Percentiles rank a stretch among this genome's conserved stretches.
phyloP scores from a whole-genome alignment of 139 green algal species.

The Ulvella scutata region DNA sequence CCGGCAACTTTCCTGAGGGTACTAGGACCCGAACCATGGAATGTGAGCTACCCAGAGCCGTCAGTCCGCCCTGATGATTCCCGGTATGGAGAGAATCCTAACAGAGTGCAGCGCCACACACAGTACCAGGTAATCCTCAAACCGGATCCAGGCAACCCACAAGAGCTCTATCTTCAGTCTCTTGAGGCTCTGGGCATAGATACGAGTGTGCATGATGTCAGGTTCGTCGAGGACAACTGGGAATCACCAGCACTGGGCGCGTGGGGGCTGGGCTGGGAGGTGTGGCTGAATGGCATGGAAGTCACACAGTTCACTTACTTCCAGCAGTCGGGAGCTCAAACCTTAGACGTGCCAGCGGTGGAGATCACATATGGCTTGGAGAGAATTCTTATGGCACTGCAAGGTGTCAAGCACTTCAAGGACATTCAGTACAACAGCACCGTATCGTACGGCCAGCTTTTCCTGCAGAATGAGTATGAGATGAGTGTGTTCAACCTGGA shows the following conservation, averaged over 20 bases:
- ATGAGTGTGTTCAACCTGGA: slow-evolving; percentile 66
- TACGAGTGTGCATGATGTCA: slow-evolving; percentile 59
- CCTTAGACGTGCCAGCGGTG: slow-evolving; percentile 63
- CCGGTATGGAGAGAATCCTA: slow-evolving; percentile 95
- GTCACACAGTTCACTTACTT: slow-evolving; percentile 99
- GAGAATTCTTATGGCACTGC: slow-evolving; percentile 91
- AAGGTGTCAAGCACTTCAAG: slow-evolving; percentile 95
- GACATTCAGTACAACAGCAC: slow-evolving; percentile 74
- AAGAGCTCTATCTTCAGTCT: slow-evolving; percentile 90
- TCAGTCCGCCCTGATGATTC: slow-evolving; percentile 91
- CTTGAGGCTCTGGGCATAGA: slow-evolving; percentile 84
- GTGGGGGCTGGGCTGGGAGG: slow-evolving; percentile 84
- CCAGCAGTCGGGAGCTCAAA: slow-evolving; percentile 64
- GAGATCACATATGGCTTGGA: slow-evolving; percentile 99
- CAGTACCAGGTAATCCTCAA: slow-evolving; percentile 99
- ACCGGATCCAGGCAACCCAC: slow-evolving; percentile 88
- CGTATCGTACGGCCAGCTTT: slow-evolving; percentile 94
- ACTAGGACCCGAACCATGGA: slow-evolving; percentile 86
- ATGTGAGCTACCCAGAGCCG: slow-evolving; percentile 86
- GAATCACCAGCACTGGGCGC: slow-evolving; percentile 88
- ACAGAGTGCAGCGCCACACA: slow-evolving; percentile 94
- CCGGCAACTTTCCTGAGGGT: slow-evolving; percentile 92
- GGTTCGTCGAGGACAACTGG: slow-evolving; percentile 99
- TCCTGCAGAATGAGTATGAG: slow-evolving; percentile 94
- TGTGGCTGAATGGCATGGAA: slow-evolving; percentile 97